Conservation (phyloP, 2,329 filamentous ascomycete genomes). For the Fragosphaeria purpurea region DNA sequence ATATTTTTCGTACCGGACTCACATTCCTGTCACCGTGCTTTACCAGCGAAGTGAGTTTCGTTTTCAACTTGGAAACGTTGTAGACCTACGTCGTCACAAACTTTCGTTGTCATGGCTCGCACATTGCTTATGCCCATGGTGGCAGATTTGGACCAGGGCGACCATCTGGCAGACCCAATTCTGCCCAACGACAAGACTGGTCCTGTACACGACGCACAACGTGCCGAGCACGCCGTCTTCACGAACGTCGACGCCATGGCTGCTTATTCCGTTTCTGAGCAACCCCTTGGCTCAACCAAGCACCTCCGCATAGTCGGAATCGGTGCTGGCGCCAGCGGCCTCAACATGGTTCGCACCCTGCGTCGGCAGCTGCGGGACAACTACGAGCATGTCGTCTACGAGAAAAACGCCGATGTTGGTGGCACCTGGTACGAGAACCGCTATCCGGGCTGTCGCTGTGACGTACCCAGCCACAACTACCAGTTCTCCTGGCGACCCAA, state of each 20-base stretch:
- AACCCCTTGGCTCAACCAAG: conserved; percentile 17
- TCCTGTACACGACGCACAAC: too few relatives aligned
- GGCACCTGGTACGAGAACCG: conserved; percentile 51
- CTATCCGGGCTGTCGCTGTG: conserved; percentile 48
- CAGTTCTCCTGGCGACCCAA: conserved; percentile 53
- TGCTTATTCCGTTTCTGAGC: conserved; percentile 10
- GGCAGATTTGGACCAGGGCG: neutral
- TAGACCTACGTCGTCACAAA: too few relatives aligned
- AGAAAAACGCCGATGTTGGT: conserved; percentile 46
- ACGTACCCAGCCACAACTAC: conserved; percentile 51
- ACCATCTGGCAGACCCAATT: neutral
- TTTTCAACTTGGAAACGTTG: too few relatives aligned
- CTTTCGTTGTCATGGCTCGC: neutral
- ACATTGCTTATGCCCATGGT: neutral
- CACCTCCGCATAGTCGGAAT: conserved; percentile 34
- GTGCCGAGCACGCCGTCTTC: too few relatives aligned
- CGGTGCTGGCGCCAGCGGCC: conserved; percentile 26
- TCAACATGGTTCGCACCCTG: conserved; percentile 34
- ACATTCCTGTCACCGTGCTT: too few relatives aligned
- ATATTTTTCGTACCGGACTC: too few relatives aligned
- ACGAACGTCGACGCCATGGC: neutral
- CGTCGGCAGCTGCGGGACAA: conserved; percentile 26
- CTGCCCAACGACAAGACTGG: too few relatives aligned
- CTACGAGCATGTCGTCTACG: conserved; percentile 41
- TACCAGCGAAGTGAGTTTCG: too few relatives aligned